Conservation (phyloP, 257 asterid genomes). For the Agastache rugosa region DNA sequence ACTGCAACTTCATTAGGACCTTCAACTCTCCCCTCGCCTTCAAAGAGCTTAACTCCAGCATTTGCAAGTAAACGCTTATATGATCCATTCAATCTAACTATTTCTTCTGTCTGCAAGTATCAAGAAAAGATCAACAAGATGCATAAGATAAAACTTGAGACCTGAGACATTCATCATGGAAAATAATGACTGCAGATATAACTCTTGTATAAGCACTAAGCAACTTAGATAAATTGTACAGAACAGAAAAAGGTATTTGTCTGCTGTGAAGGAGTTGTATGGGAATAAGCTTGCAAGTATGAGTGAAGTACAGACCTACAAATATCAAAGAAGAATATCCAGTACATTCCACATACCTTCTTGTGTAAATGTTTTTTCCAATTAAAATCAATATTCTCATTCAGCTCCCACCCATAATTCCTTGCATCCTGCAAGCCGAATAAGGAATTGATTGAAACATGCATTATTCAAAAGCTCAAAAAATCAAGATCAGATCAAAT, state of each 20-base stretch:
- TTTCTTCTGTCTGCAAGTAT: constrained; percentile 82
- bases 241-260: constrained; percentile 3
- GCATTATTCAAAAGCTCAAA: constrained; percentile 18
- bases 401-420: constrained; percentile 94
- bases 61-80: constrained; percentile 86
- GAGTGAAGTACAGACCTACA: constrained; percentile 1
- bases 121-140: constrained; percentile 16
- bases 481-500: background rate
- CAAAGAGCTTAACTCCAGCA: constrained; percentile 89
- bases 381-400: constrained; percentile 72
- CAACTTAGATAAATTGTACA: background rate
- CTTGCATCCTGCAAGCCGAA: constrained; percentile 76
- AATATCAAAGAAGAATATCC: constrained; percentile 11
- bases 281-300: constrained; percentile 2
- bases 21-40: constrained; percentile 94
- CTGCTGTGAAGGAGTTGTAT: background rate
- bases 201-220: background rate
- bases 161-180: background rate
- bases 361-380: constrained; percentile 95
- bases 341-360: constrained; percentile 58
- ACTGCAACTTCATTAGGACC: constrained; percentile 94
- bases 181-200: background rate
- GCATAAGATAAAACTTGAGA: background rate
- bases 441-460: constrained; percentile 10
- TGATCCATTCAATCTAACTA: constrained; percentile 84